Evolutionary conservation across 164 flowering plant genomes (phyloP).

Genomic region (Akebia trifoliata): DNA sequence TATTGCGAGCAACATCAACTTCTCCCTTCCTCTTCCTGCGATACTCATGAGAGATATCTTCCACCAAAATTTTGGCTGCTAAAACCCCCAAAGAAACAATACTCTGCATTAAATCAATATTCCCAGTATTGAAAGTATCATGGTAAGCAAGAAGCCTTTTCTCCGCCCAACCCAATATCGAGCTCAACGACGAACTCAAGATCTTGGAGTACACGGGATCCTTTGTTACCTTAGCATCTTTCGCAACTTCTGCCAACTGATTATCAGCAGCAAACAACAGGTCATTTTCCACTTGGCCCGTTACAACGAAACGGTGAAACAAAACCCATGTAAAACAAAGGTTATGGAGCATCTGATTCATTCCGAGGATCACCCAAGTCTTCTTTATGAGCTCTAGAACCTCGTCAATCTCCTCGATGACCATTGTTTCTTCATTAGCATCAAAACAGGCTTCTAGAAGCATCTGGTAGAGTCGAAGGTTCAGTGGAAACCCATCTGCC

Average conservation of each 20-base stretch:
- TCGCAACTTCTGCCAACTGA: conserved; percentile 59
- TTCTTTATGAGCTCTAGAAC: conserved; percentile 78
- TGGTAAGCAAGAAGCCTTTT: conserved; percentile 75
- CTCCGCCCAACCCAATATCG: conserved; percentile 73
- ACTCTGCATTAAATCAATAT: conserved; percentile 49
- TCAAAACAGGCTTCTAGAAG: conserved; percentile 87
- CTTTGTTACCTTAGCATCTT: conserved; percentile 50
- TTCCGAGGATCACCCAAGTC: conserved; percentile 77
- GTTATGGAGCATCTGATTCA: conserved; percentile 75
- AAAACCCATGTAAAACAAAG: conserved; percentile 83
- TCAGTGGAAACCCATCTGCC: conserved; percentile 91
- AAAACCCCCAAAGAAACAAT: conserved; percentile 51
- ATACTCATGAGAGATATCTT: conserved; percentile 60
- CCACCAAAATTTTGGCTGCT: conserved; percentile 61
- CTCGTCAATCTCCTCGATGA: conserved; percentile 86
- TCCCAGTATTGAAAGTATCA: conserved; percentile 46
- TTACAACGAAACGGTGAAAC: conserved; percentile 55
- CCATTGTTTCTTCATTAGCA: conserved; percentile 49
- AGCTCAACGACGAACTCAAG: conserved; percentile 46
- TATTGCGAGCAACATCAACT: conserved; percentile 42
- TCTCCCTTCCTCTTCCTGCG: conserved; percentile 46
- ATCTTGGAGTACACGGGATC: conserved; percentile 49
- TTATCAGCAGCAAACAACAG: conserved; percentile 62
- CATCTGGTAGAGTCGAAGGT: conserved; percentile 61
- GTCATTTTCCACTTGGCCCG: conserved; percentile 70